Base-by-base conservation (phyloP, 73 alveolate species). In the Paramecium sonneborni region DNA sequence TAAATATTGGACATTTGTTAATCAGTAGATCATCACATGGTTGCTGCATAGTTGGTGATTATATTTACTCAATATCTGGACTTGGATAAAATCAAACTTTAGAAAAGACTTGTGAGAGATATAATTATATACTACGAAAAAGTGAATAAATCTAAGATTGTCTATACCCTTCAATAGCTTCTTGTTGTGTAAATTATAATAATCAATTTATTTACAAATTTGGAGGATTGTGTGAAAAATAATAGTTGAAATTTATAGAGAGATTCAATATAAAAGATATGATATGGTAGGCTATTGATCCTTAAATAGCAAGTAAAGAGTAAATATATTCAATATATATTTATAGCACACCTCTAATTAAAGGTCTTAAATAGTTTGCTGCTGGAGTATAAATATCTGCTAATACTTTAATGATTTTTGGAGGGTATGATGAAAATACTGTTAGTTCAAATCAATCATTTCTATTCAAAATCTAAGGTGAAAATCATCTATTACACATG, bases 21-120 rank as follows among this genome's bases (percentile, higher is more conserved):
- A 23, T 12, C 15, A 34, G 55, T 21, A 46, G 90, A 79, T 79
- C 90, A 11, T 79, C 90, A 2, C 74, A 79, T 41, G 69, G 69
- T 44, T 79, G 44, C 18, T 26, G 46, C 12, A 79, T 79, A 8
- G 23, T 79, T 12, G 90, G 43, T 6, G 74, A 79, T 79, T 79
- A 79, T 20, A 39, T 79, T 41, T 79, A 79, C 30, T 30, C 76
- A 24, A 43, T 79, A 15, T 23, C 62, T 43, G 90, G 90, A 6
- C 28, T 79, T 38, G 74, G 44, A 1, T 10, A 38, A 20, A 46
- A 79, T 79, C 30, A 26, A 44, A 21, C 20, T 8, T 12, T 24
- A 23, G 90, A 79, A 46, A 79, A 79, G 26, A 43, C 55, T 43
- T 79, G 69, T 79, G 90, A 79, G 30, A 39, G 90, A 39, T 79